A percentile compares a stretch with the other conserved stretches of the same genome.
These are phyloP conservation scores for Biscogniauxia mediterranea DNA, from an alignment of 2,329 filamentous ascomycete species.

Conservation along the genomic window DNA sequence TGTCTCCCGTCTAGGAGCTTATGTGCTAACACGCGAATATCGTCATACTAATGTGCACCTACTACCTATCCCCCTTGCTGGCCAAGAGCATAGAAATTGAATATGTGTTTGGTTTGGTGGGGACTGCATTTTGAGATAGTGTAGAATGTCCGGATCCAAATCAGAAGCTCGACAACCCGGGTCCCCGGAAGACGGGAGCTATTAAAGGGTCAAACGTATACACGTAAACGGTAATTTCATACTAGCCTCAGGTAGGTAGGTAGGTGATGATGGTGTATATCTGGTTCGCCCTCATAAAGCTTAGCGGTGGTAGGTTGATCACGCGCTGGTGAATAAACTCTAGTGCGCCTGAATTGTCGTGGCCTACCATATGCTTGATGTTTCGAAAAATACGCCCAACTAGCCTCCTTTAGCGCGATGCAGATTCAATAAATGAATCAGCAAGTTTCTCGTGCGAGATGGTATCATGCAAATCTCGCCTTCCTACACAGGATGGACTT, in stretches of 20 bases:
- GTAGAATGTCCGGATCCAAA: background rate
- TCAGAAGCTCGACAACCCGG: background rate
- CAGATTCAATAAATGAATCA: background rate
- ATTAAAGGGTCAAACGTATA: no score
- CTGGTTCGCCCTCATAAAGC: background rate
- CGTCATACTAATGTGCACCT: background rate
- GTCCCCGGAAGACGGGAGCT: no score
- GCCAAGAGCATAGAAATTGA: background rate
- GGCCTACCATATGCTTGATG: background rate
- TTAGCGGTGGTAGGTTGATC: background rate
- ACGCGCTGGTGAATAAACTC: slow-evolving; percentile 1
- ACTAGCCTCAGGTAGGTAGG: no score
- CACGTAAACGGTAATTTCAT: no score
- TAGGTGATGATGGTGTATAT: background rate
- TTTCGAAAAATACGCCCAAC: background rate
- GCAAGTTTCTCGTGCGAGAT: background rate
- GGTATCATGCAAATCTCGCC: background rate
- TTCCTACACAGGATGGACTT: background rate
- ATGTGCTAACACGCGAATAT: background rate
- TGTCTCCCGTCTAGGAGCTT: no score
- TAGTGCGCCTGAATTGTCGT: background rate
- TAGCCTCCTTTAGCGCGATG: background rate
- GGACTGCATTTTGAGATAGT: background rate
- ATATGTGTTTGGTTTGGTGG: background rate
- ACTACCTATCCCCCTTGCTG: background rate